Evolutionary conservation across 164 flowering plant species (phyloP).

Genomic region (Cinnamomum chago): DNA sequence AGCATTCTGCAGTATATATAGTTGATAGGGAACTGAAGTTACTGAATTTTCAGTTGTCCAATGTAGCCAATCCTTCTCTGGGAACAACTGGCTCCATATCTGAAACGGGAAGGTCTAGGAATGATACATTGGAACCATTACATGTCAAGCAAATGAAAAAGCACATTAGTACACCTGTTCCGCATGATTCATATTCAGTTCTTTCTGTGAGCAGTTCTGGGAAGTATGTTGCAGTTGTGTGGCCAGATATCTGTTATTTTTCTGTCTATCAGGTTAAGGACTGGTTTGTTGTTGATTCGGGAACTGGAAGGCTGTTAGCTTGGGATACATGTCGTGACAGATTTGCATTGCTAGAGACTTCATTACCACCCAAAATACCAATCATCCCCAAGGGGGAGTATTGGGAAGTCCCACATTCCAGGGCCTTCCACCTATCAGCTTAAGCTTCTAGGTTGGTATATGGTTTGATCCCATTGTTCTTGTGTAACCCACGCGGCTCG

Average conservation of each 20-base stretch:
- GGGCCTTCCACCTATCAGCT: no score
- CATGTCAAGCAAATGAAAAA: conserved; percentile 86
- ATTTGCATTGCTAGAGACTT: conserved; percentile 90
- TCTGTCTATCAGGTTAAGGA: conserved; percentile 89
- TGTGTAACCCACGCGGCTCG: no score
- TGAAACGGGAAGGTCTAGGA: conserved; percentile 68
- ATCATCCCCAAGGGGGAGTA: conserved; percentile 74
- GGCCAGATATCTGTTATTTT: conserved; percentile 98
- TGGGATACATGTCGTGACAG: conserved; percentile 98
- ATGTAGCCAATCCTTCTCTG: conserved; percentile 75
- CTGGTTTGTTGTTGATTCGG: conserved; percentile 97
- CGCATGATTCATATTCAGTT: conserved; percentile 93
- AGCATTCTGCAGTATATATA: conserved; percentile 87
- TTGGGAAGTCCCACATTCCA: no score
- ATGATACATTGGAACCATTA: conserved; percentile 65
- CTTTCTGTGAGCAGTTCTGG: conserved; percentile 98
- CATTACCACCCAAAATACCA: conserved; percentile 74
- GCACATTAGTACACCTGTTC: conserved; percentile 91
- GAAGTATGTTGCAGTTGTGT: conserved; percentile 84
- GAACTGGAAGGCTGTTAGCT: conserved; percentile 93
- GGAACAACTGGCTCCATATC: conserved; percentile 80
- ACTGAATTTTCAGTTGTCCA: conserved; percentile 76
- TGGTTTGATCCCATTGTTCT: no score
- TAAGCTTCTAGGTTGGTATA: no score
- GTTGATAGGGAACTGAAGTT: conserved; percentile 82